Evolutionary conservation across 345 rosid genomes (phyloP).

Genomic region (Capsella bursapastoris): DNA sequence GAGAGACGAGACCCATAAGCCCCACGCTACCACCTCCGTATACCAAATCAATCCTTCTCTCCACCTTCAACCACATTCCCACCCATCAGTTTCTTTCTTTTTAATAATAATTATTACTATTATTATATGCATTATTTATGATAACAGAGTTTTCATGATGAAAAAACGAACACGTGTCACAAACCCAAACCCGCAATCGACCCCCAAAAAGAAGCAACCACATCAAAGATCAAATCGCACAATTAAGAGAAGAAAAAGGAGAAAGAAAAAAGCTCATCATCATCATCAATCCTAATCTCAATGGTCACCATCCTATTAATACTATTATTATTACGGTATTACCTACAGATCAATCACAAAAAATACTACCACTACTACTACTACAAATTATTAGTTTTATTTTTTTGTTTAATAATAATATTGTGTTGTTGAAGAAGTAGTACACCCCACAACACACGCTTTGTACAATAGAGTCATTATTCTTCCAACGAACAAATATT

Average conservation of each 20-base stretch:
- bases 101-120: background rate
- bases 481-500: constrained; percentile 42
- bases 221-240: constrained; percentile 46
- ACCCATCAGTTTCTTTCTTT: constrained; percentile 48
- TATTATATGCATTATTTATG: constrained; percentile 26
- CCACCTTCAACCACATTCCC: constrained; percentile 70
- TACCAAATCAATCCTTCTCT: constrained; percentile 90
- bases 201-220: constrained; percentile 43
- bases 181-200: constrained; percentile 30
- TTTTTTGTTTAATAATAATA: background rate
- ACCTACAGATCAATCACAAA: constrained; percentile 38
- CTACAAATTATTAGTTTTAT: constrained; percentile 1
- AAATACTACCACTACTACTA: constrained; percentile 19
- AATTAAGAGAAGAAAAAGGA: constrained; percentile 20
- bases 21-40: constrained; percentile 99
- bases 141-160: constrained; percentile 52
- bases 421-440: constrained; percentile 37
- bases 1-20: constrained; percentile 97
- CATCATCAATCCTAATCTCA: constrained; percentile 43
- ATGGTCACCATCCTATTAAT: constrained; percentile 43
- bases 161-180: constrained; percentile 58
- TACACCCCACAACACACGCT: constrained; percentile 46
- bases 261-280: constrained; percentile 34
- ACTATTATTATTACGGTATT: constrained; percentile 38
- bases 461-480: constrained; percentile 42